Base-by-base conservation (phyloP, 2,329 filamentous ascomycete species). In the Pseudogymnoascus sp. region DNA sequence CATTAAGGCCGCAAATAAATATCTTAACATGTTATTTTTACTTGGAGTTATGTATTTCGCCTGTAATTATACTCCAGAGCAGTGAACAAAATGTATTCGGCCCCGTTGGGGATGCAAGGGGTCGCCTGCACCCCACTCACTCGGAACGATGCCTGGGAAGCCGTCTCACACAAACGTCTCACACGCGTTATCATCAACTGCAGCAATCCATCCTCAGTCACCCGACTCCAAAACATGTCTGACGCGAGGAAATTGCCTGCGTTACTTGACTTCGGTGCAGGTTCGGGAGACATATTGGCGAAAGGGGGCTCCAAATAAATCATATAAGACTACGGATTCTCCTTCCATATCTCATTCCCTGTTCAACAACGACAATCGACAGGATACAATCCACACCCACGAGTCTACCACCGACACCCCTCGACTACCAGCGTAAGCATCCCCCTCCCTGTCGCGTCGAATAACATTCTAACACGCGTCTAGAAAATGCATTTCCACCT, bases 401-500 rank as follows among this genome's bases (percentile, higher is more conserved):
- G 12, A 56, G 28, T 18, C 16, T 56, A 28, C 25, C 28, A 2
- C 16, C 49, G 49, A 16, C 25, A 34, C 49, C 9, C 9, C 11
- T 56, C 49, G 9, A 56, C 8, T 9, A 56, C 49, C 25, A 56
- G 5, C 28, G 49, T 56, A 34, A 56, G 16, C 5, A 56, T 6
- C 7, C 16, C 7, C 5, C 25, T 21, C 28, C n/a, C 3, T 14
- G 6, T 14, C n/a, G 9, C n/a, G 4, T 25, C 42, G 1, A 8
- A 34, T 5, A 56, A 34, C 9, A 31, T 31, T 31, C 46, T 56
- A 56, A 56, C 49, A 56, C 25, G 49, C 28, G 28, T 56, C 49
- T 56, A 56, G 49, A 56, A 56, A 34, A 56, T 56, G 49, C 49
- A 56, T 56, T 56, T 56, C 28, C 49, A 56, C n/a, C 28, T 34